These are phyloP conservation scores for Leptoxyphium fumago DNA, from an alignment of 2,329 filamentous ascomycete genomes.

Conservation along the genomic window DNA sequence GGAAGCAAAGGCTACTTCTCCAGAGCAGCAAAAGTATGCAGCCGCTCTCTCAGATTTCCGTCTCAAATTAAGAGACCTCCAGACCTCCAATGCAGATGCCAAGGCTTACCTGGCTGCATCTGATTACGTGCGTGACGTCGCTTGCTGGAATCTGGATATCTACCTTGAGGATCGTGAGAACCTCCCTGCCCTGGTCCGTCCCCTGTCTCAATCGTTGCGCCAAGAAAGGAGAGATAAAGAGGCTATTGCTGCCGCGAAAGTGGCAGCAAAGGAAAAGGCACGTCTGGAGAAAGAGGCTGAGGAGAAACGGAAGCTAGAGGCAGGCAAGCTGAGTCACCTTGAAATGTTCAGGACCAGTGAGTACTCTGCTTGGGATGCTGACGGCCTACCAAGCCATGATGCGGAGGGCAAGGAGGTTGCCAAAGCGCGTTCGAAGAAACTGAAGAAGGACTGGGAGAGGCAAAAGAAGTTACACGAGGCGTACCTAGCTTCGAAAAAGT, in stretches of 20 bases:
- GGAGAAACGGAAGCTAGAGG: constrained; percentile 34
- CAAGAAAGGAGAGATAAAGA: constrained; percentile 39
- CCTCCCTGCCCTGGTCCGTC: constrained; percentile 58
- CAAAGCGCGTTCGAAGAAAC: constrained; percentile 66
- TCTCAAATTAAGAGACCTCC: constrained; percentile 45
- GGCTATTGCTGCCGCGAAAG: constrained; percentile 36
- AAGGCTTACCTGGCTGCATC: constrained; percentile 64
- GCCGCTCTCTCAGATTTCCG: constrained; percentile 38
- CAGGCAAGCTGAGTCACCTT: constrained; percentile 41
- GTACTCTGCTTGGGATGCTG: constrained; percentile 67
- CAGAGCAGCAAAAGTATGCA: constrained; percentile 28
- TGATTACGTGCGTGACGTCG: constrained; percentile 65
- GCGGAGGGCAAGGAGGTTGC: constrained; percentile 65
- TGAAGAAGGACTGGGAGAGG: constrained; percentile 77
- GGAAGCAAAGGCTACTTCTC: constrained; percentile 12
- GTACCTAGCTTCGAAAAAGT: constrained; percentile 24
- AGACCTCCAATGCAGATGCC: constrained; percentile 36
- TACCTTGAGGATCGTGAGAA: constrained; percentile 69
- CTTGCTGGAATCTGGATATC: constrained; percentile 69
- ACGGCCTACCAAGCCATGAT: constrained; percentile 66
- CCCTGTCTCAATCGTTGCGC: constrained; percentile 36
- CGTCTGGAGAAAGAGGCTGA: constrained; percentile 39
- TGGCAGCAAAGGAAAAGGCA: constrained; percentile 30
- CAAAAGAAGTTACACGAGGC: constrained; percentile 77
- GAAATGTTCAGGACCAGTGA: constrained; percentile 46